Evolutionary conservation across 2,329 filamentous ascomycete species (phyloP), one percentile per base, ranked within the genome.

Genomic region (Didymella sp.): DNA sequence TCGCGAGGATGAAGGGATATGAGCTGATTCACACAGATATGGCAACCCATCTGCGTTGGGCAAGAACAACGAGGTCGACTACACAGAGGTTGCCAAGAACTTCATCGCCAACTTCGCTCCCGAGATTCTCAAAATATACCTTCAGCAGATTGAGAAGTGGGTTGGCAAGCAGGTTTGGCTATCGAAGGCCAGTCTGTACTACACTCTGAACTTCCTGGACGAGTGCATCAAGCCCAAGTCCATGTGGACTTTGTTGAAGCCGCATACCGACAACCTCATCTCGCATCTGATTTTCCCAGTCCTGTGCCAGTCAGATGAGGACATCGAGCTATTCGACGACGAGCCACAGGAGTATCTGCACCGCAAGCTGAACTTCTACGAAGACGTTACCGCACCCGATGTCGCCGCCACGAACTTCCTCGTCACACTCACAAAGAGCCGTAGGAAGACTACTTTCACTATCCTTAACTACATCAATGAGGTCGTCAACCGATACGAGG

Each of bases 261-360:
- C 92, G 38, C 93, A 99, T 77, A 87, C 97, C 77, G 92, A 92
- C 64, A 96, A 91, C 73, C 85, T 99, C 49, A 91, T 98, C 61
- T 92, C 92, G 44, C 95, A 99, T 76, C 88, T 99, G 61, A 85
- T 99, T 66, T 99, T 99, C 81, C 95, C 95, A 0, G 90, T 99
- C 24, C 83, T 99, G 59, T 99, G 95, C 77, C 88, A 97, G 67
- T 90, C 90, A 19, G 87, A 93, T 62, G 94, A 98, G 59, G 95
- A 99, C 69, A 84, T 97, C 46, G 92, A 96, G 75, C 87, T 96
- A 66, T 99, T 99, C 73, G 87, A 96, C 73, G 89, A 93, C 12
- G 92, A 99, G 72, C 95, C 95, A 5, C 91, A 95, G 61, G 95
- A 99, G 77, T 99, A 98, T 74, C 86, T 99, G 37, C 95, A 99